Evolutionary conservation across 139 green algal species (phyloP).

Genomic region (Yamagishiella unicocca): DNA sequence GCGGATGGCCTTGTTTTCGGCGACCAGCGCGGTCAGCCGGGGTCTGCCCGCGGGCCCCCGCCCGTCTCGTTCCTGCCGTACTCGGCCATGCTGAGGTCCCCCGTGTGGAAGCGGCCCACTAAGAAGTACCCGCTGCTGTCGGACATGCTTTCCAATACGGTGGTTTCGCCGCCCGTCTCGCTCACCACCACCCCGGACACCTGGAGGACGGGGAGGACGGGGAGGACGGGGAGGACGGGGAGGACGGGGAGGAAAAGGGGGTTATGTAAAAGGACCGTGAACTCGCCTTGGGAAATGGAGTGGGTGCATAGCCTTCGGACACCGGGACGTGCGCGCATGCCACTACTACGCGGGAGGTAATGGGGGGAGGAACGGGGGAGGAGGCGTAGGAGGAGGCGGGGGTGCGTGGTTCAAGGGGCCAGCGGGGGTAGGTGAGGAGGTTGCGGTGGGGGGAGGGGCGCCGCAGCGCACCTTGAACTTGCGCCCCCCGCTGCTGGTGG

Average conservation of each 20-base stretch:
- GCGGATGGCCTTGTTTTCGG: no score
- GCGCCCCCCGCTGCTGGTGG: slow-evolving; percentile 35
- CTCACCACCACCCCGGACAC: slow-evolving; percentile 17
- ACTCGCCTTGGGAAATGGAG: no score
- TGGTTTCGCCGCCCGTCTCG: slow-evolving; percentile 9
- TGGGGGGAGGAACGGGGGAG: no score
- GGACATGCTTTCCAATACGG: slow-evolving; percentile 16
- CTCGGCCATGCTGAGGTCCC: not conserved
- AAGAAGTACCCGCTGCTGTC: not conserved
- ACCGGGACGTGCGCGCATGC: no score
- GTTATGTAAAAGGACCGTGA: no score
- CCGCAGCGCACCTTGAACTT: slow-evolving; percentile 59
- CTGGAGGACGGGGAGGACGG: not conserved
- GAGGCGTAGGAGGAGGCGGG: no score
- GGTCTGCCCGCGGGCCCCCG: not conserved
- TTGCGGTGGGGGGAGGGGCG: not conserved
- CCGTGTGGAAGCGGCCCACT: slow-evolving; percentile 19
- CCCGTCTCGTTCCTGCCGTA: not conserved
- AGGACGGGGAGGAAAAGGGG: not conserved
- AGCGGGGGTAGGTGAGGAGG: no score
- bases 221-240: no score
- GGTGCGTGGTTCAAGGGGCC: not conserved
- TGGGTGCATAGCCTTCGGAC: no score
- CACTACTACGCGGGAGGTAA: no score
- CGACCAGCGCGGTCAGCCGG: not conserved